These are phyloP conservation scores for Lactarius hengduanensis DNA, from an alignment of 768 basidiomycete genomes.

Conservation along the genomic window DNA sequence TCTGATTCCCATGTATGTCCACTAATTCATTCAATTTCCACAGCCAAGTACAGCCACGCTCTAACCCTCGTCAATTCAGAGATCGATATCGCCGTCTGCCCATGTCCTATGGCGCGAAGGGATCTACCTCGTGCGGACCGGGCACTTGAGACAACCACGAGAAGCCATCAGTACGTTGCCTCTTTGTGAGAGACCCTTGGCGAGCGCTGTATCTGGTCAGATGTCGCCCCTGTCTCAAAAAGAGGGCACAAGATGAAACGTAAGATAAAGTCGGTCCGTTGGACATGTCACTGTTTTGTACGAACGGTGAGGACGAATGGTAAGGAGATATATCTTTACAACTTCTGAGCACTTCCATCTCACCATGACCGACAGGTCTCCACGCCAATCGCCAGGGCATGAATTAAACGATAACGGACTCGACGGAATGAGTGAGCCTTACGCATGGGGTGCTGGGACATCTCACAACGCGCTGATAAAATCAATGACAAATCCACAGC, in stretches of 20 bases:
- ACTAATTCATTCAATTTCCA: background rate
- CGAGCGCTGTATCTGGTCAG: background rate
- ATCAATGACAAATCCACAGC: background rate
- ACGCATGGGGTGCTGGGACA: background rate
- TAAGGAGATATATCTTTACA: background rate
- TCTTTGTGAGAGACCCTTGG: background rate
- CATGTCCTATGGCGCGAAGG: constrained; percentile 1
- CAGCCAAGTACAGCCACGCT: background rate
- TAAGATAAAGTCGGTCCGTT: background rate
- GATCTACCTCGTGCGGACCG: background rate
- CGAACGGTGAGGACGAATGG: background rate
- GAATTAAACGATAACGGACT: background rate
- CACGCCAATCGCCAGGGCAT: background rate
- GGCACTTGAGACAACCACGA: background rate
- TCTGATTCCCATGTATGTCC: background rate
- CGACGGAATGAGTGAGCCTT: background rate
- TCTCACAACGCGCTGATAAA: background rate
- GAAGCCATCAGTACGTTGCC: background rate
- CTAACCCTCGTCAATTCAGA: background rate
- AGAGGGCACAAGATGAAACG: background rate
- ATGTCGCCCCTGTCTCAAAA: background rate
- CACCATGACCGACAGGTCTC: background rate
- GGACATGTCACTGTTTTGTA: background rate
- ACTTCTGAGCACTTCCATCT: background rate
- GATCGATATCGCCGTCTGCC: background rate